Evolutionary conservation across 768 basidiomycete genomes (phyloP).

Genomic region (Gloeostereum incarnatum): DNA sequence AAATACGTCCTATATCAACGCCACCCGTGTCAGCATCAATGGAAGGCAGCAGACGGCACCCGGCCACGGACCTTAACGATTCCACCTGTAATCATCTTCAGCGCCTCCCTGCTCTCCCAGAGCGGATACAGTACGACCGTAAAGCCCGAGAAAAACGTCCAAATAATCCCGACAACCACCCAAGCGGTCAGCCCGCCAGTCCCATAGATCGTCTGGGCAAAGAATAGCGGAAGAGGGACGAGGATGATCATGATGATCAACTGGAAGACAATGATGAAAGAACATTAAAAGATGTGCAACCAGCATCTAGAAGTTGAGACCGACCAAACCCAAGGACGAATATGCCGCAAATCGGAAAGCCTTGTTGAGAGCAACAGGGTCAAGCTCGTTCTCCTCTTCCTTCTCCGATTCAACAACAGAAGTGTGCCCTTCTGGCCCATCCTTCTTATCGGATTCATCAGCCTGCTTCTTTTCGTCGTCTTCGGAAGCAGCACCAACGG

Average conservation of each 20-base stretch:
- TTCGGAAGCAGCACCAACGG: constrained; percentile 19
- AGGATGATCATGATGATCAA: constrained; percentile 57
- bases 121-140: constrained; percentile 80
- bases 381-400: constrained; percentile 47
- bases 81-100: constrained; percentile 49
- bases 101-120: constrained; percentile 69
- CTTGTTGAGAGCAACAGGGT: constrained; percentile 53
- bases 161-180: constrained; percentile 76
- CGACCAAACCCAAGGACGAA: constrained; percentile 59
- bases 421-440: constrained; percentile 12
- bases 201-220: constrained; percentile 64
- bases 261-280: constrained; percentile 18
- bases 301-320: constrained; percentile 11
- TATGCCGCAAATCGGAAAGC: constrained; percentile 78
- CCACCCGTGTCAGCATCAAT: neutral
- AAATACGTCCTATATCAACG: constrained; percentile 4
- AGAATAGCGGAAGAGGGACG: constrained; percentile 84
- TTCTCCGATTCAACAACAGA: constrained; percentile 28
- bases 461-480: constrained; percentile 31
- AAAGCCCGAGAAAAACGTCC: constrained; percentile 72
- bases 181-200: constrained; percentile 62
- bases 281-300: constrained; percentile 1
- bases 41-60: neutral
- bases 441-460: constrained; percentile 11
- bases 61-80: constrained; percentile 51